Evolutionary conservation across 306 rosid genomes (phyloP), one percentile per base, ranked within the genome.

Genomic region (Gynostemma pentaphyllum): DNA sequence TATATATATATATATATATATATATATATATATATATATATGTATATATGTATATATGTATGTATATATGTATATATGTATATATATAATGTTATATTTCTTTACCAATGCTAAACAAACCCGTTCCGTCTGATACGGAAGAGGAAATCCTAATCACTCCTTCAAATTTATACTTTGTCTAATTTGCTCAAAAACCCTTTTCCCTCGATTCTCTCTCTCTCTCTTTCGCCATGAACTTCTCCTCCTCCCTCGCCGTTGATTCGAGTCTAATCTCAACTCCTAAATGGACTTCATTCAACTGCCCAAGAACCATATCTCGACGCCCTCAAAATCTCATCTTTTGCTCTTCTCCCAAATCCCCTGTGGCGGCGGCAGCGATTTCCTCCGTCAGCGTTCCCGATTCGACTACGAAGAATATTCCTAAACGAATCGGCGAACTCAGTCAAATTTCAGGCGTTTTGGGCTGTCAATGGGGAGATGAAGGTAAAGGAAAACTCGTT

Each of bases 401-500:
- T 59, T 69, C 82, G 19, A 36, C 76, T 29, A 51, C 37, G 40
- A 46, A 12, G 19, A 63, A 68, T 9, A 63, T 56, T 5, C 34
- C 47, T 24, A 29, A 55, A 32, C 90, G 90, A 39, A 88, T 92
- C 72, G 95, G 65, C 40, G 79, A 95, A 0, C 81, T 88, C 4
- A 84, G 87, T 53, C 96, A 88, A 72, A 90, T 92, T 0, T 88
- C 99, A 0, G 97, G 90, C 9, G 99, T 92, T 13, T 67, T 88
- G 64, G 96, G 99, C 26, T 79, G 90, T 75, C 99, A 92, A 62
- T 92, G 97, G 96, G 97, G 99, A 1, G 99, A 92, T 56, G 99
- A 92, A 78, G 99, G 99, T 34, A 92, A 92, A 68, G 99, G 99
- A 27, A 92, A 92, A 51, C 90, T 92, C 30, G 97, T 92, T 1